Base-by-base conservation (phyloP, 2,329 filamentous ascomycete genomes). In the Aspergillus sp. region DNA sequence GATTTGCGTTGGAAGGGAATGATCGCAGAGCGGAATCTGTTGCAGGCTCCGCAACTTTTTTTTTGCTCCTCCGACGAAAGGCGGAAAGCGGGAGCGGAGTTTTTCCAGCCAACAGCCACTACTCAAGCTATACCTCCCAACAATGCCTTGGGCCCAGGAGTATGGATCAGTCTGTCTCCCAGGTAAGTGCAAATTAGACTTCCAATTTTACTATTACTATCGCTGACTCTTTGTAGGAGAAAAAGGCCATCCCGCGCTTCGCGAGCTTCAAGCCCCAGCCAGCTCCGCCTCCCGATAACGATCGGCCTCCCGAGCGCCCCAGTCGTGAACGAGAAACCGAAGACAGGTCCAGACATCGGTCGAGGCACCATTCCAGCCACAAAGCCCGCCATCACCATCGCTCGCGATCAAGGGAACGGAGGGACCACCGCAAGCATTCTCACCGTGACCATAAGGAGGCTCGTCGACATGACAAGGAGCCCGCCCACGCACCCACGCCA, bases 251-350 rank as follows among this genome's bases (percentile, higher is more conserved):
- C 23, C 91, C 91, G 9, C 92, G 88, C 69, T 93, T 94, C 71
- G 82, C 86, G 22, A 93, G 91, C 65, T 94, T 93, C 80, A 89
- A 85, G 67, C 85, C 84, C 63, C 84, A 83, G 63, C 57, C 70
- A 50, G 59, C 66, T 9, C 66, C 64, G 59, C 66, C 64, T 58
- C 59, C 66, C 46, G 59, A 68, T 55, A 64, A 64, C 60, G 68
- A 67, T 67, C 69, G 57, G 31, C 60, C 60, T n/a, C 34, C 65
- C 55, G 52, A 68, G 54, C 61, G 64, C 62, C 60, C 61, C 53
- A 66, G 64, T 64, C 65, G 61, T 54, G 66, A 69, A 31, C 62
- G 45, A 57, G 62, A 66, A 17, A 65, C 61, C 51, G 68, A 71
- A 41, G 69, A 68, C 53, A 67, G 55, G 38, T 64, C 65, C 19